Base-by-base conservation (phyloP, 2,329 filamentous ascomycete species). In the Truncatella angustata region DNA sequence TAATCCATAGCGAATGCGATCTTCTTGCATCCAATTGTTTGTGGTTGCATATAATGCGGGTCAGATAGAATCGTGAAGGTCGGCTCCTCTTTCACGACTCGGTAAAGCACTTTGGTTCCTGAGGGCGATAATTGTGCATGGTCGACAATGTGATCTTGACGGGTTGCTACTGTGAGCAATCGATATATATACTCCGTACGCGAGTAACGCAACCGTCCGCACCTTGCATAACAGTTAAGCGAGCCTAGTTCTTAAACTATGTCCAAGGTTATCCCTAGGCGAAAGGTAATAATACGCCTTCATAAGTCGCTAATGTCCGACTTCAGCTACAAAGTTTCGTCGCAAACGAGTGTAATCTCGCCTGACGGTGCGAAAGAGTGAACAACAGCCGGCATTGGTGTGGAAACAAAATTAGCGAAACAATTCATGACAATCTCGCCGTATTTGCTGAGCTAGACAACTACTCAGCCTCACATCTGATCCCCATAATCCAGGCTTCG, bases 1-100 rank as follows among this genome's bases (percentile, higher is more conserved):
- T 59, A 61, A 61, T 45, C 54, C 28, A 32, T 12, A 47, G 28
- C 26, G n/a, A 32, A 10, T 47, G 28, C 24, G 24, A 49, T 49
- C 45, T 49, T 37, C 16, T 34, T n/a, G n/a, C n/a, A n/a, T n/a
- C n/a, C n/a, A n/a, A 49, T 36, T 36, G 30, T 20, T 49, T 49
- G 28, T 20, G 34, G 45, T 49, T n/a, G 45, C 32, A 49, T 23
- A 35, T 30, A 23, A 35, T 49, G 45, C 45, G 45, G 45, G 45
- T 49, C 45, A 24, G 28, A 36, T 37, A 49, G 32, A 14, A 36
- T 36, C 14, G 45, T n/a, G 14, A 39, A 16, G 24, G 32, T 18
- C 28, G 45, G 21, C 18, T 34, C 20, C 20, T 24, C 20, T 20
- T n/a, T 49, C 34, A 49, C 45, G 45, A 49, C 45, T 49, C 32